A percentile compares a stretch with the other conserved stretches of the same genome.
Conservation (phyloP, 331 rosid genomes). For the Prunus yedoensis region DNA sequence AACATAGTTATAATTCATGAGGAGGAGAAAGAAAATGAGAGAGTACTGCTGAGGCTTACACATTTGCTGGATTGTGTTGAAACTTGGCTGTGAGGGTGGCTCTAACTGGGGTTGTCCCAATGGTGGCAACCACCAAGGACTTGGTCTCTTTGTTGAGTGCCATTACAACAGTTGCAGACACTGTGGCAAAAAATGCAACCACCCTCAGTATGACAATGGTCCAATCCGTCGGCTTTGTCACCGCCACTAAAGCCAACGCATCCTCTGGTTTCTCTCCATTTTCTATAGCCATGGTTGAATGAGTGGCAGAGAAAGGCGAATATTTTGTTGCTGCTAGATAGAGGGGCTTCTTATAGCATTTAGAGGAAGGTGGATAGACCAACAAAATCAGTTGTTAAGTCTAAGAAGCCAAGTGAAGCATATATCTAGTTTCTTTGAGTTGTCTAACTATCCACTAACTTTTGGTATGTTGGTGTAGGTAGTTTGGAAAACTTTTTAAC, state of each 20-base stretch:
- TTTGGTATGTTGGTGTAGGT: conserved; percentile 41
- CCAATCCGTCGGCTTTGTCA: conserved; percentile 35
- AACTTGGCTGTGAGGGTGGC: conserved; percentile 66
- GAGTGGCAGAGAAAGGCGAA: not conserved
- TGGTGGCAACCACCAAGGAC: conserved; percentile 58
- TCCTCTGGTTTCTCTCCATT: conserved; percentile 39
- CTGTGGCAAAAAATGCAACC: conserved; percentile 62
- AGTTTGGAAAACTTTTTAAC: conserved; percentile 32
- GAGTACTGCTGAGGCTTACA: conserved; percentile 44
- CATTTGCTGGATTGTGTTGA: conserved; percentile 77
- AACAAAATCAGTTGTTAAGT: conserved; percentile 29
- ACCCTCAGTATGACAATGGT: conserved; percentile 52
- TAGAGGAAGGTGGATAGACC: conserved; percentile 15
- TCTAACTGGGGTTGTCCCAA: conserved; percentile 53
- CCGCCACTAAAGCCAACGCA: conserved; percentile 3
- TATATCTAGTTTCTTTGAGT: conserved; percentile 31
- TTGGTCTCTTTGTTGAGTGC: conserved; percentile 68
- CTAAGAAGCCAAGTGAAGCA: conserved; percentile 34
- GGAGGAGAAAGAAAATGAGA: not conserved
- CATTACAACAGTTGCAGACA: conserved; percentile 79
- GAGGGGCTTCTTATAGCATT: conserved; percentile 25
- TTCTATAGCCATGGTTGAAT: conserved; percentile 45
- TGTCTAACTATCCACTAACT: conserved; percentile 48
- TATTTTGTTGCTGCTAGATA: not conserved
- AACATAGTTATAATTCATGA: no score